A percentile compares a stretch with the other conserved stretches of the same genome.
Conservation (phyloP, 257 asterid species). For the Ocimum tenuiflorum region DNA sequence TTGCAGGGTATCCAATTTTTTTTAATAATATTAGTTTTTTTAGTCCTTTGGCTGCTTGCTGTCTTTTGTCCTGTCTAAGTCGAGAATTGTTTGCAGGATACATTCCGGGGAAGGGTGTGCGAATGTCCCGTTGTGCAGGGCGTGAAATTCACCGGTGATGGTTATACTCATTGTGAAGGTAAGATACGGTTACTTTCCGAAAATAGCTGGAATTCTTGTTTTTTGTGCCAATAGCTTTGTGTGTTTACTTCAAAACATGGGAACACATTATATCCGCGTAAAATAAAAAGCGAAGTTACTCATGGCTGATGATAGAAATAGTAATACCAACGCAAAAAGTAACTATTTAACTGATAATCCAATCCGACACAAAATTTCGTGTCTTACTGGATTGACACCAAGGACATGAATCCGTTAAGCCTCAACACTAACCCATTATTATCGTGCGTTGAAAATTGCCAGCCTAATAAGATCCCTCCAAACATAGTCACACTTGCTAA, state of each 20-base stretch:
- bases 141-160: conserved; percentile 72
- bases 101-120: conserved; percentile 84
- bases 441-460: too few species aligned
- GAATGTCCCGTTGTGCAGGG: conserved; percentile 82
- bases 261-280: neutral
- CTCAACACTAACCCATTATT: too few species aligned
- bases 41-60: conserved; percentile 2
- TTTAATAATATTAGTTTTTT: neutral
- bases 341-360: too few species aligned
- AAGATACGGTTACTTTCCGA: neutral
- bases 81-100: conserved; percentile 45
- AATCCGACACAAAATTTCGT: too few species aligned
- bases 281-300: neutral
- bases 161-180: conserved; percentile 90
- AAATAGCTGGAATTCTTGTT: neutral
- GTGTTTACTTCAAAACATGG: neutral
- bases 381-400: too few species aligned
- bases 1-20: conserved; percentile 55
- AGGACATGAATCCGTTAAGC: too few species aligned
- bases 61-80: neutral
- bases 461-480: too few species aligned
- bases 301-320: neutral
- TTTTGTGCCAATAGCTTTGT: neutral
- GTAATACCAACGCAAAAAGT: too few species aligned
- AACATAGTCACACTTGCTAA: too few species aligned